Base-by-base conservation (phyloP, 169 alveolate species). In the Eimeria tenella region DNA sequence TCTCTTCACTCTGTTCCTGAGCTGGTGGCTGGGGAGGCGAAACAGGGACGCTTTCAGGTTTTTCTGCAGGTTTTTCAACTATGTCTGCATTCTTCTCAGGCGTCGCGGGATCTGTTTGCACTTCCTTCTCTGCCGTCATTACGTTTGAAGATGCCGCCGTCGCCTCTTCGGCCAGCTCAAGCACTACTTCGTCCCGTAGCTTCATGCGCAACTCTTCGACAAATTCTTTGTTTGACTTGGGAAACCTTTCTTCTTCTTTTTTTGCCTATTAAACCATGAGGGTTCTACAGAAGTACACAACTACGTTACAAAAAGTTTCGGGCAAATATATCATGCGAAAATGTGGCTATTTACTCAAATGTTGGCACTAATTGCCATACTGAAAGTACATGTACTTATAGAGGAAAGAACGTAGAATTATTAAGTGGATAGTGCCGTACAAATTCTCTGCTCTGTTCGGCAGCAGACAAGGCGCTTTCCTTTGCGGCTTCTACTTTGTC, bases 391-490 rank as follows among this genome's bases (percentile, higher is more conserved):
- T 31, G 42, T 31, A 31, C 42, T 31, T 31, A 31, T 31, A 31
- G 42, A 31, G 42, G 42, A 31, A 31, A 31, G 42, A 31, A 31
- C 42, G 42, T 31, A 31, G 42, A 31, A 31, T 31, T 31, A 2
- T 31, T 31, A 31, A 31, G 42, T 31, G 42, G 42, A 31, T 31
- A 2, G 42, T 23, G 23, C 21, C 88, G 49, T 79, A 79, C 88
- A 25, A 82, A 82, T 56, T 82, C 77, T 31, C n/a, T 55, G 75
- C 90, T 1, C 19, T 60, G 23, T 15, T 58, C 90, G 5, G 90
- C 90, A 5, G 90, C 49, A 4, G 90, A 13, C 42, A 82, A 50
- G 23, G 90, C 90, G 49, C 58, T 74, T 60, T 82, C 90, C 65
- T 60, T 82, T 73, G 23, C 75, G 55, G 23, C 58, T 13, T 82